Evolutionary conservation across 495 filamentous ascomycete species (phyloP), one percentile per base, ranked within the genome.

Genomic region (Talaromyces nanjingensis): DNA sequence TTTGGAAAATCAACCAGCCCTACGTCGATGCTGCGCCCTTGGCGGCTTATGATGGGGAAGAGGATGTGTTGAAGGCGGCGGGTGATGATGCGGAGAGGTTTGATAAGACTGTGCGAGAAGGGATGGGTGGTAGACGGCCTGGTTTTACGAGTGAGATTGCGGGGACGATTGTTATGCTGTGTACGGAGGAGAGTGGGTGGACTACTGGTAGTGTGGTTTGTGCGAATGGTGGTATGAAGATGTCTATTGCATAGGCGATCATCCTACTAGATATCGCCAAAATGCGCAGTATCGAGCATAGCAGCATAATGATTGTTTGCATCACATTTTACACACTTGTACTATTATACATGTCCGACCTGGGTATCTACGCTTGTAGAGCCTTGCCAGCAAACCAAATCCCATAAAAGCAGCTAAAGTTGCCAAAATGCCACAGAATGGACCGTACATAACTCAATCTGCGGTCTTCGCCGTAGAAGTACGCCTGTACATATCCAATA

Each of bases 111-210:
- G 79, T 82, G 59, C 79, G 76, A 2, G 69, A 77, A 42, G 70
- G 70, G 57, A 84, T 84, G 69, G 92, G 91, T 2, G 89, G 91
- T 0, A 66, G 78, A 24, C 71, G 89, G 67, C 84, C 86, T 20
- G 92, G 82, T 3, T 84, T 85, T 69, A 77, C 78, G 20, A 59
- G 75, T 37, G 91, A 93, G 79, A 84, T 93, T 70, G 90, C 89
- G 3, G 89, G 88, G 0, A 75, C 91, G 4, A 84, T 92, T 55
- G 89, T 80, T 1, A 91, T 90, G 86, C 72, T 93, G n/a, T 91
- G 88, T 68, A 76, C 74, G 2, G 74, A 78, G 25, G 90, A 94
- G 63, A 78, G 79, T 18, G 82, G 74, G 16, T 93, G 87, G 88
- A 86, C 81, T 70, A 94, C 89, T 7, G 91, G 91, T 0, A 85